Evolutionary conservation across 1,284 basidiomycete genomes (phyloP), one percentile per base, ranked within the genome.

Genomic region (Apiotrichum laibachii): DNA sequence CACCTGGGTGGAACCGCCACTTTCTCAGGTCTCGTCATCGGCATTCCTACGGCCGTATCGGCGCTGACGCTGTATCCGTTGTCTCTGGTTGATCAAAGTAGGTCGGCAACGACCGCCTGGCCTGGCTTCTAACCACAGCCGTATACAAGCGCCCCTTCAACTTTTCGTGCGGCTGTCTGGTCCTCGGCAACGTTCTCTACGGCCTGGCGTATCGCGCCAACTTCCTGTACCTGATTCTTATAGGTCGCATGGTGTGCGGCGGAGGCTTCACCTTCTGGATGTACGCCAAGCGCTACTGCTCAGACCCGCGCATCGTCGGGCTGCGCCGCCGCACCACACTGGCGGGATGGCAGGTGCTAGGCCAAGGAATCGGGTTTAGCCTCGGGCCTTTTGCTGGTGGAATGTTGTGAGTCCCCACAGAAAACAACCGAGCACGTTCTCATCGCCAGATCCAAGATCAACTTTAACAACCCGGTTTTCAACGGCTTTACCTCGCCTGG

Each of bases 251-350:
- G 47, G 47, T 59, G 16, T 53, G 47, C 26, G 57, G 57, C 21
- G 21, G 19, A 11, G 57, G 52, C 33, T 59, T 54, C 34, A 59
- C 57, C 5, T 59, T 59, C 35, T 59, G 40, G 42, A 59, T 59
- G 57, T 59, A 59, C 48, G 52, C 42, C 19, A 59, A 59, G 48
- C 47, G 52, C 2, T 59, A 59, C 48, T 59, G 57, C 57, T 54
- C 52, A 8, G 57, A 58, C 40, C 56, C 56, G 31, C 47, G 57
- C 8, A 49, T 55, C 15, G 57, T 59, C 2, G 57, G 57, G 5
- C n/a, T 59, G 6, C 52, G 57, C 8, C 57, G 57, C 1, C 33
- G 57, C 10, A 59, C 57, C 12, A 59, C 57, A 1, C 35, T 59
- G 3, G 57, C 57, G 6, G 57, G 57, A 9, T 59, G 57, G 57